Percentiles rank a stretch among this genome's conserved stretches.
Conservation (phyloP, 441 rosid species). For the Erysimum cheiri region DNA sequence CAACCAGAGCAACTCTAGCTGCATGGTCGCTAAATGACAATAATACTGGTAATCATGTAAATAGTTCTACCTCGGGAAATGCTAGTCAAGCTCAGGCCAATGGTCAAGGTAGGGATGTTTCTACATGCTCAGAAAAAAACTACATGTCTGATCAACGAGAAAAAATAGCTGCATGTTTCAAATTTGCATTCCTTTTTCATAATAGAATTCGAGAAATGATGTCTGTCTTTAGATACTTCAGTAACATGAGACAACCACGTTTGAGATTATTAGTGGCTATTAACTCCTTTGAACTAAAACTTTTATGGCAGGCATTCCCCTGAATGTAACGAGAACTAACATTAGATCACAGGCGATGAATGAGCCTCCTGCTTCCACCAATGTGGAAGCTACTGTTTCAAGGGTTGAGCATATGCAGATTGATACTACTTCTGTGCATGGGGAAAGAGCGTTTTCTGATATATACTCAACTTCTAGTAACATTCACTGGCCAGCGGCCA, state of each 20-base stretch:
- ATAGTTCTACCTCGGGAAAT: constrained; percentile 47
- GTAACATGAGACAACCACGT: constrained; percentile 15
- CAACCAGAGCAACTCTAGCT: constrained; percentile 82
- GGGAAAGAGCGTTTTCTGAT: constrained; percentile 39
- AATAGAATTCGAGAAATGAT: neutral
- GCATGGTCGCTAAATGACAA: constrained; percentile 69
- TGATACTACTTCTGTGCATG: constrained; percentile 47
- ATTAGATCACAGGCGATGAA: constrained; percentile 43
- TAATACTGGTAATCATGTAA: constrained; percentile 44
- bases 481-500: constrained; percentile 43
- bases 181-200: neutral
- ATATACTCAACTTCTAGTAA: constrained; percentile 45
- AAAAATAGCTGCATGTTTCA: neutral
- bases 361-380: constrained; percentile 45
- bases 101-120: constrained; percentile 60
- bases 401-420: constrained; percentile 70
- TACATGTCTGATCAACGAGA: neutral
- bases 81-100: constrained; percentile 46
- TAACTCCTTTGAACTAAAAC: constrained; percentile 27
- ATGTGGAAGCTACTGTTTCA: constrained; percentile 47
- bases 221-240: constrained; percentile 7
- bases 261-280: constrained; percentile 22
- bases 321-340: constrained; percentile 45
- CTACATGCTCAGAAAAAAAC: constrained; percentile 2
- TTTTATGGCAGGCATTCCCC: constrained; percentile 48